phyloP scores from a whole-genome alignment of 495 filamentous ascomycete species.

The Neurospora sp. region DNA sequence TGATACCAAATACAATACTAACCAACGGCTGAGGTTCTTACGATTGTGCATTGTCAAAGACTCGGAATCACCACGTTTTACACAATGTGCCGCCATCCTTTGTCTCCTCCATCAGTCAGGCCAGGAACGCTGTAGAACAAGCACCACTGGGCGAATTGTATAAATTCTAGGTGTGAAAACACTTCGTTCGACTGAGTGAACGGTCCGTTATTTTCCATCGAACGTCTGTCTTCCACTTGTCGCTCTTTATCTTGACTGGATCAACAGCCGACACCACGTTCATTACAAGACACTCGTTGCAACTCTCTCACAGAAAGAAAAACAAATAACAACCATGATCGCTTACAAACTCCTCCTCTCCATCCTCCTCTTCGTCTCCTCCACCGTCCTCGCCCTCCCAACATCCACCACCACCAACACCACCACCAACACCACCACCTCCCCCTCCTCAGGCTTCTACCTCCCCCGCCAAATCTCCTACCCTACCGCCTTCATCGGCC shows the following conservation, averaged over 20 bases:
- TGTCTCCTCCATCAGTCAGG: not conserved
- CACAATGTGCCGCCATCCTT: not conserved
- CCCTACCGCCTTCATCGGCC: not conserved
- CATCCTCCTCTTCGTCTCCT: not conserved
- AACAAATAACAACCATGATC: not conserved
- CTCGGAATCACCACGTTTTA: not conserved
- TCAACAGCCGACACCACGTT: not conserved
- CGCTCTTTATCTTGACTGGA: not conserved
- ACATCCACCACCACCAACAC: not conserved
- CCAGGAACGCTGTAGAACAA: not conserved
- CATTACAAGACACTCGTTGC: not conserved
- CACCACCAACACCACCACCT: not conserved
- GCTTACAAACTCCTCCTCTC: not conserved
- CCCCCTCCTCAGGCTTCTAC: not conserved
- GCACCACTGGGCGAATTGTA: not conserved
- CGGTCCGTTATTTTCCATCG: not conserved
- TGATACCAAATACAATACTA: not conserved
- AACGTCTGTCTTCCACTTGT: not conserved
- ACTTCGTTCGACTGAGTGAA: not conserved
- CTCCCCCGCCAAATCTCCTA: not conserved
- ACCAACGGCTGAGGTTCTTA: not conserved
- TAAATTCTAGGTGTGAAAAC: not conserved
- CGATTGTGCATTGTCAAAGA: not conserved
- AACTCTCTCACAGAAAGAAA: not conserved
- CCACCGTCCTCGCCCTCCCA: not conserved